These are phyloP conservation scores for Fusarium burgessii DNA, from an alignment of 2,329 filamentous ascomycete species.

Conservation along the genomic window DNA sequence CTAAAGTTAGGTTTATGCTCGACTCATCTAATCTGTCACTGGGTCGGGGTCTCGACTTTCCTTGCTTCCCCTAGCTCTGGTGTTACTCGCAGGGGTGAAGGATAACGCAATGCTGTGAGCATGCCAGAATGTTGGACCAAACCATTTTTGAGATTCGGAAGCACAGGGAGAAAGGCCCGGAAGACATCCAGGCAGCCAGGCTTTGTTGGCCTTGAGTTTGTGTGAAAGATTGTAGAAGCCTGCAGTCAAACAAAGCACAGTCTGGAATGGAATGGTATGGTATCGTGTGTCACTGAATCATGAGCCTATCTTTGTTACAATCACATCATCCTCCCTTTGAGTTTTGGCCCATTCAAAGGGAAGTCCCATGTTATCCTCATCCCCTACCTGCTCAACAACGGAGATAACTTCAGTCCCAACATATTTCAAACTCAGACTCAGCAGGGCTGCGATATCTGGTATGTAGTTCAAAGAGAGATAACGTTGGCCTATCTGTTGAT, in stretches of 20 bases:
- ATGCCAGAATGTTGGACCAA: background rate
- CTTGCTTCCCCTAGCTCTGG: no score
- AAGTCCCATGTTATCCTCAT: background rate
- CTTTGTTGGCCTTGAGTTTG: background rate
- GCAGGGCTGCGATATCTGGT: background rate
- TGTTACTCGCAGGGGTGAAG: background rate
- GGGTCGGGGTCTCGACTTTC: no score
- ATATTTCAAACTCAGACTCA: background rate
- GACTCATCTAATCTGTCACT: no score
- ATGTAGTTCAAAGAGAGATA: background rate
- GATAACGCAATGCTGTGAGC: background rate
- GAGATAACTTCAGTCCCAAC: background rate
- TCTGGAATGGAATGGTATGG: background rate
- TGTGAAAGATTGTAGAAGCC: no score
- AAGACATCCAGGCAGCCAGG: background rate
- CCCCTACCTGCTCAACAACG: background rate
- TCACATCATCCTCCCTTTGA: rapidly evolving
- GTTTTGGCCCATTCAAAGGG: background rate
- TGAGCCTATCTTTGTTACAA: background rate
- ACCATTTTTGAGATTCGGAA: background rate
- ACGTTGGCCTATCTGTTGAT: background rate
- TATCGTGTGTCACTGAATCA: background rate
- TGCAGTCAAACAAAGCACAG: background rate
- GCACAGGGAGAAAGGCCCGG: background rate
- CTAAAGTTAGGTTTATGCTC: no score